Base-by-base conservation (phyloP, 225 moss, liverwort and hornwort genomes). In the Lunularia cruciata region DNA sequence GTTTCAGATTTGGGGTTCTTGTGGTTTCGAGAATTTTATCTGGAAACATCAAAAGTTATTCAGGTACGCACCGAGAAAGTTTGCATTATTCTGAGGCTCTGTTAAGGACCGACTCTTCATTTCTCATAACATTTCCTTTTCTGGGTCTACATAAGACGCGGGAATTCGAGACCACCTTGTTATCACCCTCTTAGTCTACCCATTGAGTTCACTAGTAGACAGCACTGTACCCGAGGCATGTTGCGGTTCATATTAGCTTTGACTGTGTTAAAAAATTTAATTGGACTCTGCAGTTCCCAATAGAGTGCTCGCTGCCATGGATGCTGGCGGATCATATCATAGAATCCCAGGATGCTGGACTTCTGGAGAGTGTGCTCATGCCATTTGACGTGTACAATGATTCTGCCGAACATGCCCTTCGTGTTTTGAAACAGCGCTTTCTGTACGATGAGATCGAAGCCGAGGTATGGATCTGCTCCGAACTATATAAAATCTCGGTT, bases 21-120 rank as follows among this genome's bases (percentile, higher is more conserved):
- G 46, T 96, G 95, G 95, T 96, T 92, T 64, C 86, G 95, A 67
- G 95, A 96, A 71, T 96, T 96, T 79, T 96, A 96, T 79, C 84
- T 96, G 58, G 95, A 96, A 78, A 96, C 95, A 43, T 89, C 92
- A 0, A 88, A 88, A 64, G 95, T 96, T 56, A 96, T 96, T 76
- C 95, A 96, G 95, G 95, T 96, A 73, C 60, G 37, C 40, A 40
- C 13, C 13, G 40, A 40, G 40, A 40, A 40, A 40, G 6, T n/a
- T 40, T 40, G 6, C 13, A 13, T 13, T 40, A 40, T 40, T 40
- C 40, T 40, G 40, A 40, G 13, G 40, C n/a, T n/a, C n/a, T n/a
- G n/a, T n/a, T n/a, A n/a, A n/a, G n/a, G 11, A 47, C 20, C 46
- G 26, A 3, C 2, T 6, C 19, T n/a, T n/a, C n/a, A n/a, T n/a